Base-by-base conservation (phyloP, 1,284 basidiomycete species). In the Microbotryomycetes sp. region DNA sequence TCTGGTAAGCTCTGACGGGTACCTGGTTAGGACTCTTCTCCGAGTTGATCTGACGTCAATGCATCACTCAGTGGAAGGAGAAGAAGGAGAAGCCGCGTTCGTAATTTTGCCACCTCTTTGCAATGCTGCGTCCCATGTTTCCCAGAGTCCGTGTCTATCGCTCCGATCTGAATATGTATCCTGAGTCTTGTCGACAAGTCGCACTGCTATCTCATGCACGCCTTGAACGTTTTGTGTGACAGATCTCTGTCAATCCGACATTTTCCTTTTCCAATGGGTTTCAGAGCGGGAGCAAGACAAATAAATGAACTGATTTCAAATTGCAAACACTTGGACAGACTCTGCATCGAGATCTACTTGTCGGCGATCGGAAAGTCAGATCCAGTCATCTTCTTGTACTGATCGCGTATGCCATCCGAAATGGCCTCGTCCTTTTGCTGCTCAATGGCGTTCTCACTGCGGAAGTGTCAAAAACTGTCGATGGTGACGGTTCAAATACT, bases 61-160 rank as follows among this genome's bases (percentile, higher is more conserved):
- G 70, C 91, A 91, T 71, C 82, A 94, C n/a, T n/a, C 35, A 41
- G 16, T 52, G 49, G 56, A 52, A 45, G 49, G 56, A 57, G 56
- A 57, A 57, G 56, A 57, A 57, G 56, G 56, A 57, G 56, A 57
- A 57, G 56, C 56, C 56, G 41, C 56, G 56, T 52, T 57, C 56
- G 27, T 57, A 57, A 45, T 24, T 31, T 26, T 5, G 18, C 5
- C n/a, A 28, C 26, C 18, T 50, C 24, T 18, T 23, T 50, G 23
- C 13, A n/a, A n/a, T n/a, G n/a, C n/a, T n/a, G n/a, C n/a, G n/a
- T n/a, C n/a, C n/a, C n/a, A n/a, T n/a, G n/a, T n/a, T n/a, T n/a
- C n/a, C n/a, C n/a, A n/a, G n/a, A n/a, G n/a, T n/a, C n/a, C n/a
- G n/a, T n/a, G n/a, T n/a, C n/a, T n/a, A n/a, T n/a, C n/a, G n/a